A percentile compares a stretch with the other conserved stretches of the same genome.
Evolutionary conservation across 768 basidiomycete genomes (phyloP).

Genomic region (Auriscalpium microsporum): DNA sequence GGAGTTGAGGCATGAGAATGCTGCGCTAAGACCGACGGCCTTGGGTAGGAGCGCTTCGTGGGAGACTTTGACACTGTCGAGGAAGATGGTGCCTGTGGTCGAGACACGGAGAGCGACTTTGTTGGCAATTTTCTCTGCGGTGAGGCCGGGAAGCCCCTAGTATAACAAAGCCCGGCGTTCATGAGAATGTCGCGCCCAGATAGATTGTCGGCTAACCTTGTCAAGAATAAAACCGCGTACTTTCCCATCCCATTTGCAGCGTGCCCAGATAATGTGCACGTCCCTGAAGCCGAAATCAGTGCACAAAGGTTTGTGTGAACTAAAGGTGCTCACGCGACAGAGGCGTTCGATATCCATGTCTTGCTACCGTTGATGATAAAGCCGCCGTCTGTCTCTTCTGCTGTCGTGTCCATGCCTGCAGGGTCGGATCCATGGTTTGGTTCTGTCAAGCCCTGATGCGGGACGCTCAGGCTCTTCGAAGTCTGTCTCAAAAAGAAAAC

Average conservation of each 20-base stretch:
- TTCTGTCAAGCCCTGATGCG: slow-evolving; percentile 78
- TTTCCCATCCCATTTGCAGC: slow-evolving; percentile 89
- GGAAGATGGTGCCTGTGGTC: slow-evolving; percentile 79
- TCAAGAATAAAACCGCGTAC: slow-evolving; percentile 87
- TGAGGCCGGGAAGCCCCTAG: slow-evolving; percentile 74
- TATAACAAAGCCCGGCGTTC: background rate
- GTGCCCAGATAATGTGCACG: slow-evolving; percentile 89
- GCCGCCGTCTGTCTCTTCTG: slow-evolving; percentile 76
- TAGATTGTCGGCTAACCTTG: slow-evolving; percentile 44
- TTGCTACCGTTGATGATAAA: slow-evolving; percentile 86
- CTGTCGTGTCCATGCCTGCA: slow-evolving; percentile 93
- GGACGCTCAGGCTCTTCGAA: background rate
- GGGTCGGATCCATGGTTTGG: slow-evolving; percentile 97
- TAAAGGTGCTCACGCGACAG: slow-evolving; percentile 53
- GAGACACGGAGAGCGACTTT: slow-evolving; percentile 88
- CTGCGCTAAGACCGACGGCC: slow-evolving; percentile 67
- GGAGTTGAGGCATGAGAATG: slow-evolving; percentile 90
- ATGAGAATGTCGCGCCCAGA: background rate
- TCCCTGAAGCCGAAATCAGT: slow-evolving; percentile 40
- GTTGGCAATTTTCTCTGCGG: slow-evolving; percentile 84
- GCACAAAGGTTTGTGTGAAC: background rate
- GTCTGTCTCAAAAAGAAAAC: slow-evolving; percentile 22
- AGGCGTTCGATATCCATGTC: slow-evolving; percentile 96
- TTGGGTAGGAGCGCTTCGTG: slow-evolving; percentile 71
- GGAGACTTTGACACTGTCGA: slow-evolving; percentile 81